Percentiles rank a stretch among this genome's conserved stretches.
Evolutionary conservation across 2,329 filamentous ascomycete species (phyloP).

Genomic region (Sclerotinia subarctica): DNA sequence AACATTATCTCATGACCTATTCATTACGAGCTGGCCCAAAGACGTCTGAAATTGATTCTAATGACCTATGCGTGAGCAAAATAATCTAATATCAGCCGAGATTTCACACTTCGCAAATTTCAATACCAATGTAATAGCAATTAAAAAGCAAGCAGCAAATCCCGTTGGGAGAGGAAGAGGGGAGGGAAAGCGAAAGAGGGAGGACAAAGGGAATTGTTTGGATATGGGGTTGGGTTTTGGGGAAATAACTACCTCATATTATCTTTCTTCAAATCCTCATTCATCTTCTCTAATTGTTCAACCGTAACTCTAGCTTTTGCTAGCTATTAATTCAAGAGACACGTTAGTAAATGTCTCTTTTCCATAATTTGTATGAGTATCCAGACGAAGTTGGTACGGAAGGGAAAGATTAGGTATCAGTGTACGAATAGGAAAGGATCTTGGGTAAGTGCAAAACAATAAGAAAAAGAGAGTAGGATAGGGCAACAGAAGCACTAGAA

Average conservation of each 20-base stretch:
- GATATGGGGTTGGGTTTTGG: too few species aligned
- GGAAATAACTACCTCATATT: conserved; percentile 45
- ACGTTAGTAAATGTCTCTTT: conserved; percentile 25
- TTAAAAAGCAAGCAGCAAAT: conserved; percentile 20
- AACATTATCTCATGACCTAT: neutral
- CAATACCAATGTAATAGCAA: conserved; percentile 17
- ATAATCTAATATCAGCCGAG: conserved; percentile 17
- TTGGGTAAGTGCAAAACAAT: neutral
- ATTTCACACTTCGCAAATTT: conserved; percentile 18
- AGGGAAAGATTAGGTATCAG: neutral
- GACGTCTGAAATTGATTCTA: conserved; percentile 22
- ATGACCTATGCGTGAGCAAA: conserved; percentile 20
- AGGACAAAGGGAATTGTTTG: too few species aligned
- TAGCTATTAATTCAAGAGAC: conserved; percentile 32
- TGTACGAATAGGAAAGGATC: neutral
- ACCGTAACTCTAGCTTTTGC: conserved; percentile 37
- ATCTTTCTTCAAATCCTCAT: conserved; percentile 53
- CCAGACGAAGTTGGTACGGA: neutral
- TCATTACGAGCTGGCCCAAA: conserved; percentile 18
- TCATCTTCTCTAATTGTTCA: conserved; percentile 47
- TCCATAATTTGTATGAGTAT: neutral
- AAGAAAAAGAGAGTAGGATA: conserved; percentile 9
- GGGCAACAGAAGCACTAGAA: conserved; percentile 31
- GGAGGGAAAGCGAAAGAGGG: too few species aligned
- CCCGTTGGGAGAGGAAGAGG: neutral